Percentiles rank a stretch among this genome's conserved stretches.
Evolutionary conservation across 2,329 filamentous ascomycete genomes (phyloP).

Genomic region (Neoscytalidium dimidiatum): DNA sequence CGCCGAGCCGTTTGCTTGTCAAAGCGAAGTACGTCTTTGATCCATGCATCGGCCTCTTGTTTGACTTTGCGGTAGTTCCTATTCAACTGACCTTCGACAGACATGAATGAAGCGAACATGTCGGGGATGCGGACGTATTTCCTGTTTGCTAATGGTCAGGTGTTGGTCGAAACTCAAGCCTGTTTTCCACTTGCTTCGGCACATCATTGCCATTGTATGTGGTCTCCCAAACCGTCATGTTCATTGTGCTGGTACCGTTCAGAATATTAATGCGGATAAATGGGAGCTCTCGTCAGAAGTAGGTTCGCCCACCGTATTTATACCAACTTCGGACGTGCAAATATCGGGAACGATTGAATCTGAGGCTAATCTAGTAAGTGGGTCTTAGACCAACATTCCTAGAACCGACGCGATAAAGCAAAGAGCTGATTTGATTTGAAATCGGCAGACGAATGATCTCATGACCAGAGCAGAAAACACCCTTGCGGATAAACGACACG

Average conservation of each 20-base stretch:
- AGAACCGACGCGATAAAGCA: no score
- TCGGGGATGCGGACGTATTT: background rate
- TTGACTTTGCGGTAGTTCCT: background rate
- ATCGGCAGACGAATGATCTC: background rate
- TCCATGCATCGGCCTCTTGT: background rate
- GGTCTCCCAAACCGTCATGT: background rate
- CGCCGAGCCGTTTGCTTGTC: background rate
- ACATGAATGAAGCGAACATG: constrained; percentile 7
- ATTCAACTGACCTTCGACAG: background rate
- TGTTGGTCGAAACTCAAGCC: no score
- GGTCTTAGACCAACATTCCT: no score
- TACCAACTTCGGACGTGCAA: background rate
- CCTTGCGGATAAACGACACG: no score
- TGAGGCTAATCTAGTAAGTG: no score
- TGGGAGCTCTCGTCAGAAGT: background rate
- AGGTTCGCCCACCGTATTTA: background rate
- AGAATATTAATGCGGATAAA: background rate
- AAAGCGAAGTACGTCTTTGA: background rate
- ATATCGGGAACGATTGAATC: background rate
- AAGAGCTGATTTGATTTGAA: no score
- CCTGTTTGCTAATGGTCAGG: background rate
- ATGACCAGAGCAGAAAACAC: background rate
- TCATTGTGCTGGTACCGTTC: background rate
- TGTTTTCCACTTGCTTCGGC: background rate
- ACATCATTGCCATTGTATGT: background rate